Percentiles rank a stretch among this genome's conserved stretches.
These are phyloP conservation scores for Candida sonorensis DNA, from an alignment of 805 yeast genomes.

Conservation along the genomic window DNA sequence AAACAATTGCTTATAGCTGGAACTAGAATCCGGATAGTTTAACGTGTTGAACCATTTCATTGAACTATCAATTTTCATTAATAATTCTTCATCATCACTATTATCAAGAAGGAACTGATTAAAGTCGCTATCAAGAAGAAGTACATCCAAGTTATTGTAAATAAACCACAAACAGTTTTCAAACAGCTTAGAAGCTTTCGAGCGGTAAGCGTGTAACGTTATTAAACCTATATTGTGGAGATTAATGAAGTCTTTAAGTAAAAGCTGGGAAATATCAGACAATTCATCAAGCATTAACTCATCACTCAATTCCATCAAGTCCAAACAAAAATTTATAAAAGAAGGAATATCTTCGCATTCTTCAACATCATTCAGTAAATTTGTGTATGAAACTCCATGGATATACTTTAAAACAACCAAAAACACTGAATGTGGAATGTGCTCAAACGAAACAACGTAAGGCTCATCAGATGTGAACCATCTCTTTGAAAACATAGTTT, in stretches of 20 bases:
- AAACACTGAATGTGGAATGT: slow-evolving; percentile 35
- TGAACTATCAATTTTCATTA: slow-evolving; percentile 25
- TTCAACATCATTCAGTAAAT: slow-evolving; percentile 30
- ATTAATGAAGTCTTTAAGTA: slow-evolving; percentile 46
- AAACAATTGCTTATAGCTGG: slow-evolving; percentile 1
- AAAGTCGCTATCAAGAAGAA: slow-evolving; percentile 43
- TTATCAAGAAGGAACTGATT: slow-evolving; percentile 25
- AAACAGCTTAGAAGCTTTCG: slow-evolving; percentile 48
- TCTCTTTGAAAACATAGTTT: slow-evolving; percentile 43
- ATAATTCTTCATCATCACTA: slow-evolving; percentile 8
- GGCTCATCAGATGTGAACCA: slow-evolving; percentile 36
- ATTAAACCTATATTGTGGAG: slow-evolving; percentile 56
- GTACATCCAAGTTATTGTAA: slow-evolving; percentile 53
- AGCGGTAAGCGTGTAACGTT: slow-evolving; percentile 44
- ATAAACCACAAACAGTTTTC: slow-evolving; percentile 63
- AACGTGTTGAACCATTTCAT: slow-evolving; percentile 29
- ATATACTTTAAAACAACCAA: slow-evolving; percentile 51
- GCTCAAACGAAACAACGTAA: slow-evolving; percentile 7
- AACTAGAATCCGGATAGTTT: slow-evolving; percentile 19
- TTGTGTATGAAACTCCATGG: slow-evolving; percentile 44
- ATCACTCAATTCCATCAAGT: slow-evolving; percentile 54
- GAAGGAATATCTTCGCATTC: slow-evolving; percentile 24
- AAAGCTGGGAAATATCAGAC: slow-evolving; percentile 54
- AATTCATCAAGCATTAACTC: slow-evolving; percentile 54
- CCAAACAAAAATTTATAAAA: slow-evolving; percentile 49